Evolutionary conservation across 371 early-diverging fungal genomes (phyloP).

Genomic region (Chytridium lagenaria): DNA sequence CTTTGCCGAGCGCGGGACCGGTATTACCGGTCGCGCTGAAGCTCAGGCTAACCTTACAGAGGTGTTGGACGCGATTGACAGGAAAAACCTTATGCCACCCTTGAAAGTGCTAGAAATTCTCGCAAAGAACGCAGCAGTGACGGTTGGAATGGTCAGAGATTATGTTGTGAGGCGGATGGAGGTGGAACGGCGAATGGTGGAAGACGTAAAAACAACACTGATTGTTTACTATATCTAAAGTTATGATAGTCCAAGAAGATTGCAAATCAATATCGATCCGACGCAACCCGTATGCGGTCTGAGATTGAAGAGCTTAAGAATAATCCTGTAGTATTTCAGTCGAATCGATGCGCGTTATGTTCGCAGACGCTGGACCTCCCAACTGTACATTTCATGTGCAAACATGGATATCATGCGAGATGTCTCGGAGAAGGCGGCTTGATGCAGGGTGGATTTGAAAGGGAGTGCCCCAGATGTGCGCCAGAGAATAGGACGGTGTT

Average conservation of each 20-base stretch:
- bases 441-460: slow-evolving; percentile 55
- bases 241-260: slow-evolving; percentile 39
- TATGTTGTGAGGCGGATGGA: slow-evolving; percentile 81
- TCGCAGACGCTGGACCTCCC: slow-evolving; percentile 86
- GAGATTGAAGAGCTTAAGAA: slow-evolving; percentile 83
- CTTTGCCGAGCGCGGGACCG: slow-evolving; percentile 64
- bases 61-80: slow-evolving; percentile 83
- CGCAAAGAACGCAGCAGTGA: slow-evolving; percentile 78
- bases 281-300: slow-evolving; percentile 75
- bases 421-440: slow-evolving; percentile 43
- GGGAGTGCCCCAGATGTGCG: slow-evolving; percentile 88
- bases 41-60: slow-evolving; percentile 50
- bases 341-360: slow-evolving; percentile 85
- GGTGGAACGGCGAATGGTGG: slow-evolving; percentile 68
- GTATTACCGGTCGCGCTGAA: slow-evolving; percentile 3
- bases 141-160: slow-evolving; percentile 81
- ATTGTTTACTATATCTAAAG: neutral
- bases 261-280: slow-evolving; percentile 77
- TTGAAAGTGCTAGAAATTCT: slow-evolving; percentile 87
- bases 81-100: slow-evolving; percentile 83
- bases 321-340: slow-evolving; percentile 75
- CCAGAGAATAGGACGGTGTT: slow-evolving; percentile 80
- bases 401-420: slow-evolving; percentile 91
- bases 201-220: slow-evolving; percentile 59
- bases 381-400: slow-evolving; percentile 89